Percentiles rank a stretch among this genome's conserved stretches.
Conservation (phyloP, 202 grass and related monocot species). For the Cymbopogon flexuosus region DNA sequence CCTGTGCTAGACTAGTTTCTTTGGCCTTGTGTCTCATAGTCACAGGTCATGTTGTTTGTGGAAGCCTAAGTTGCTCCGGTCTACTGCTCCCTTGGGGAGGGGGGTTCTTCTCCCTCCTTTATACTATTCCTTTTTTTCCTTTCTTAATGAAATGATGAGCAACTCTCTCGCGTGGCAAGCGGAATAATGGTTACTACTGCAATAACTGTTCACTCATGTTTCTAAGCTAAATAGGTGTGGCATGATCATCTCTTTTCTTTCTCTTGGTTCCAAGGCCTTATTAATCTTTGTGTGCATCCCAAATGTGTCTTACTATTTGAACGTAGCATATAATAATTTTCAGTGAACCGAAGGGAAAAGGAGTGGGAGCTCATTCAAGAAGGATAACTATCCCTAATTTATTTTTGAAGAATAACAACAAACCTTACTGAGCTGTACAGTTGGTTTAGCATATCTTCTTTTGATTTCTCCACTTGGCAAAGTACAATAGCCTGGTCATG, state of each 20-base stretch:
- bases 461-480: slow-evolving; percentile 99
- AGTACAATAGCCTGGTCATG: slow-evolving; percentile 76
- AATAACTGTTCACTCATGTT: neutral
- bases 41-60: no score
- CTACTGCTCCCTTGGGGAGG: no score
- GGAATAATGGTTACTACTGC: neutral
- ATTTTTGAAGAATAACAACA: slow-evolving; percentile 11
- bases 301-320: neutral
- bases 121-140: no score
- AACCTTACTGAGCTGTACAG: slow-evolving; percentile 93
- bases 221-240: neutral
- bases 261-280: neutral
- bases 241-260: neutral
- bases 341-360: neutral
- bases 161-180: no score
- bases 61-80: no score
- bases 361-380: neutral
- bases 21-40: no score
- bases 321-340: neutral
- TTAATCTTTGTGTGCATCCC: neutral
- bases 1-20: no score
- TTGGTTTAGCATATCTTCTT: slow-evolving; percentile 99
- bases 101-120: no score
- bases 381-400: neutral
- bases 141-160: no score